Evolutionary conservation across 805 yeast species (phyloP), one percentile per base, ranked within the genome.

Genomic region (baker's yeast (Saccharomyces cerevisiae)): DNA sequence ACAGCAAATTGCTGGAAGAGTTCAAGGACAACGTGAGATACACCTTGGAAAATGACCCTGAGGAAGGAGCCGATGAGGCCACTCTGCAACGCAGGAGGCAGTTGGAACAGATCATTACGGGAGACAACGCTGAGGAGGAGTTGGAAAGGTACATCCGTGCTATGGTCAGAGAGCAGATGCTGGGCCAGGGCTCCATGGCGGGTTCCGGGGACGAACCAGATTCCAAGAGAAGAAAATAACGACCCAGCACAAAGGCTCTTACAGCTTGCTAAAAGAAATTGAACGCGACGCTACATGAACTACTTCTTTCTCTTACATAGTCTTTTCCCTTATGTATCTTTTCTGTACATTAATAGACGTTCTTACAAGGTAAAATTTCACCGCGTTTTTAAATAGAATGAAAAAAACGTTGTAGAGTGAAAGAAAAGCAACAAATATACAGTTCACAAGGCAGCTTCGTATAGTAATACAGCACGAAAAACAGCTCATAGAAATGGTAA

Each of bases 101-200:
- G 64, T 73, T 92, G 26, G 87, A 86, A 63, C 80, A 77, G 43
- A 89, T 92, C 26, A 78, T 90, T 58, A 78, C 82, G 58, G 83
- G 95, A 53, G 95, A 84, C 4, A 84, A 89, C 63, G 89, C 92
- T 2, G 96, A 90, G 66, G 88, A 82, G 58, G 86, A 82, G 29
- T 73, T 91, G 48, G 81, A 85, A 63, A 81, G 81, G 46, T 80
- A 85, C 61, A 81, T 91, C 31, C 73, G 80, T 59, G 80, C 79
- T 13, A 83, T 86, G 10, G 84, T 91, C 4, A 79, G 83, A 47
- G 78, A 80, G 50, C 84, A 84, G 50, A 67, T 80, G 49, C 47
- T 61, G 52, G 55, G 41, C 21, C 53, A 55, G 28, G 53, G 51
- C 1, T 48, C 46, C 21, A 48, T 48, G 41, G 62, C 59, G 14